Evolutionary conservation across 1,284 basidiomycete genomes (phyloP).

Genomic region (Hemileia vastatrix): DNA sequence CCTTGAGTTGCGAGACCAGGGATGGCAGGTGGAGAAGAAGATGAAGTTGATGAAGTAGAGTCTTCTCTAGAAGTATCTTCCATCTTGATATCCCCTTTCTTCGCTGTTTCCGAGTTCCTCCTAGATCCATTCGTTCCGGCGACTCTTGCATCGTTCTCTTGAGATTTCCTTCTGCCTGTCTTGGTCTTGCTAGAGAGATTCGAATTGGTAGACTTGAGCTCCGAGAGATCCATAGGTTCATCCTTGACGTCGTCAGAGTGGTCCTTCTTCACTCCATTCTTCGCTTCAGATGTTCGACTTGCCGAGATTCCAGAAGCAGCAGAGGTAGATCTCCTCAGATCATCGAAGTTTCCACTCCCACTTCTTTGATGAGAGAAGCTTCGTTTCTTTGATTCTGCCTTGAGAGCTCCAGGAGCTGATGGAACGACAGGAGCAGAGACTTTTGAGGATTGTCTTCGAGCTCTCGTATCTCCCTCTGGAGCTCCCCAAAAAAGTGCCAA

Average conservation of each 20-base stretch:
- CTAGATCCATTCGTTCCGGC: not conserved
- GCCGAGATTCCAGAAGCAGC: conserved; percentile 17
- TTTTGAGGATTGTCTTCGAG: conserved; percentile 29
- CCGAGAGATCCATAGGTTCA: not conserved
- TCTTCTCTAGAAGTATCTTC: conserved; percentile 15
- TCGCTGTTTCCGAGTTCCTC: conserved; percentile 11
- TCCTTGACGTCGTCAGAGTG: not conserved
- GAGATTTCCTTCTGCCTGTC: not conserved
- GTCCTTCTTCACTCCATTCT: not conserved
- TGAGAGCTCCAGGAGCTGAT: not conserved
- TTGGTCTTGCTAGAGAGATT: not conserved
- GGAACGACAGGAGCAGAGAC: conserved; percentile 24
- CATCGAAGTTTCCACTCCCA: conserved; percentile 9
- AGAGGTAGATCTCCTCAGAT: not conserved
- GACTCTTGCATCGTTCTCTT: not conserved
- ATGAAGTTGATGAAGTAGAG: conserved; percentile 7
- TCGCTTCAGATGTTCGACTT: not conserved
- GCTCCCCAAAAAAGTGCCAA: conserved; percentile 42
- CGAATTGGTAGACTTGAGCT: not conserved
- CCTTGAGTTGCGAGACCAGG: conserved; percentile 39
- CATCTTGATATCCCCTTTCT: conserved; percentile 14
- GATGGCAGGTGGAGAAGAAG: conserved; percentile 21
- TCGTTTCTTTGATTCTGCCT: not conserved
- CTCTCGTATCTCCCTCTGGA: conserved; percentile 32
- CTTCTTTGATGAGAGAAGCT: conserved; percentile 8